phyloP scores from a whole-genome alignment of 192 early-diverging fungal genomes.

The Jimgerdemannia lactiflua region DNA sequence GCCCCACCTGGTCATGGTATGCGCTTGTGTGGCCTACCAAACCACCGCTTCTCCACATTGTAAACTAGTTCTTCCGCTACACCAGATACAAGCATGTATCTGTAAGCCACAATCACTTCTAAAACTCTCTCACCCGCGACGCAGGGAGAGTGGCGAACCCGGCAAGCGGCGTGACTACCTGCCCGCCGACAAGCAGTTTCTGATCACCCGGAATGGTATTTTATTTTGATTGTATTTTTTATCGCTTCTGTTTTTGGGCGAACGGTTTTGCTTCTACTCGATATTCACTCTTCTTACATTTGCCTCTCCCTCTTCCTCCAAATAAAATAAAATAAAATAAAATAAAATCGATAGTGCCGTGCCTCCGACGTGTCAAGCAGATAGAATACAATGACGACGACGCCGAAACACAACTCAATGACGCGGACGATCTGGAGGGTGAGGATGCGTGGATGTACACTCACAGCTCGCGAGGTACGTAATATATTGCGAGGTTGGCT shows the following conservation, averaged over 20 bases:
- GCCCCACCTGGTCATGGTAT: constrained; percentile 96
- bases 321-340: no score
- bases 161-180: constrained; percentile 85
- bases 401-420: constrained; percentile 49
- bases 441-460: constrained; percentile 87
- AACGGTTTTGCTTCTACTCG: no score
- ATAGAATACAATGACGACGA: constrained; percentile 72
- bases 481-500: neutral
- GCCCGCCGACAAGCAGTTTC: constrained; percentile 86
- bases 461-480: constrained; percentile 60
- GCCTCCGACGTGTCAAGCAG: constrained; percentile 78
- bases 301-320: no score
- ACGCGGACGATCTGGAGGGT: constrained; percentile 51
- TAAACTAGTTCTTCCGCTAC: no score
- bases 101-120: neutral
- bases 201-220: constrained; percentile 88
- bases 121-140: neutral
- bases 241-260: neutral
- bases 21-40: no score
- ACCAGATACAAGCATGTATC: no score
- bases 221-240: no score
- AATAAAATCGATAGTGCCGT: constrained; percentile 64
- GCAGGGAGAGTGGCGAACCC: constrained; percentile 54
- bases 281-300: no score
- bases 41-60: no score